Percentiles rank a stretch among this genome's conserved stretches.
These are phyloP conservation scores for Boletus sp. DNA, from an alignment of 768 basidiomycete species.

Conservation along the genomic window DNA sequence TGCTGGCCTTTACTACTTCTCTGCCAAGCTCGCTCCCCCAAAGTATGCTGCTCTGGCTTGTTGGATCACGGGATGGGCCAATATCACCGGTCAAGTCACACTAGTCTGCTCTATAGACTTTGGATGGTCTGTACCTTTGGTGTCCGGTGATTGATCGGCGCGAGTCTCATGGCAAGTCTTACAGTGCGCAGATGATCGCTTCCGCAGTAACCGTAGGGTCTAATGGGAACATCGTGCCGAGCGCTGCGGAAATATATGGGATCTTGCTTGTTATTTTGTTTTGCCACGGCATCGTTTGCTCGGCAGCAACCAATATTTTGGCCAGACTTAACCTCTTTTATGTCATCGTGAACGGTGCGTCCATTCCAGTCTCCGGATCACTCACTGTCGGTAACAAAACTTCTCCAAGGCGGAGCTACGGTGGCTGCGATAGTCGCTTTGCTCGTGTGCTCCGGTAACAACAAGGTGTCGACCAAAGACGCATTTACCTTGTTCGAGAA, in stretches of 20 bases:
- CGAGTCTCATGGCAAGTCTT: background rate
- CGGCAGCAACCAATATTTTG: slow-evolving; percentile 61
- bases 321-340: slow-evolving; percentile 72
- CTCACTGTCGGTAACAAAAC: background rate
- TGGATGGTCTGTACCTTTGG: background rate
- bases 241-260: slow-evolving; percentile 61
- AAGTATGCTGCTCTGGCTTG: slow-evolving; percentile 61
- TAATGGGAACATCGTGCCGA: slow-evolving; percentile 48
- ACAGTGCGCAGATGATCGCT: slow-evolving; percentile 72
- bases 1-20: slow-evolving; percentile 77
- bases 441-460: slow-evolving; percentile 53
- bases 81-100: slow-evolving; percentile 67
- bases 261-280: slow-evolving; percentile 63
- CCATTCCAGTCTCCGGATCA: background rate
- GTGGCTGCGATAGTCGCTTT: slow-evolving; percentile 63
- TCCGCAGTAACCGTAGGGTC: slow-evolving; percentile 64
- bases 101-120: slow-evolving; percentile 66
- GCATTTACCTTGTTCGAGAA: slow-evolving; percentile 73
- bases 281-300: slow-evolving; percentile 67
- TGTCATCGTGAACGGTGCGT: slow-evolving; percentile 58
- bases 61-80: slow-evolving; percentile 64
- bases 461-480: slow-evolving; percentile 61
- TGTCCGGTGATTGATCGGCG: background rate
- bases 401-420: slow-evolving; percentile 54
- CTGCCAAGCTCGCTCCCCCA: slow-evolving; percentile 67